phyloP scores from a whole-genome alignment of 2,329 filamentous ascomycete species.

The Colletotrichum sp. region DNA sequence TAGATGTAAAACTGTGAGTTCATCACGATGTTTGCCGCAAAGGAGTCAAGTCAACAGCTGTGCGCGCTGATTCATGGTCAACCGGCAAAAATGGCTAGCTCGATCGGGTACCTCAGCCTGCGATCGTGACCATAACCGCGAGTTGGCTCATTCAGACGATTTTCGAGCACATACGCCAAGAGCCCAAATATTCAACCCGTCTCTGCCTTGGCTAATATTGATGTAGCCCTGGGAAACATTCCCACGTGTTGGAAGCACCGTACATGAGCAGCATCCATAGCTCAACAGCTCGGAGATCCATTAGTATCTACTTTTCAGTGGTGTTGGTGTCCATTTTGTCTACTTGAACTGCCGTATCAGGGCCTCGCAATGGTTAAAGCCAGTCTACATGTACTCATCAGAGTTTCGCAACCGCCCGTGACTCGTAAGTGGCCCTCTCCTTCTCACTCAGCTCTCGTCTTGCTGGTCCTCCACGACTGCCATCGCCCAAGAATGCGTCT shows the following conservation, averaged over 20 bases:
- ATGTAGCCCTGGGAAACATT: neutral
- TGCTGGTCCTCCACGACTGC: slow-evolving; percentile 32
- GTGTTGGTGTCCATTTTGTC: neutral
- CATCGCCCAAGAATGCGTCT: slow-evolving; percentile 29
- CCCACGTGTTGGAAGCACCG: neutral
- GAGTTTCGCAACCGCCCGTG: neutral
- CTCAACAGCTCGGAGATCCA: neutral
- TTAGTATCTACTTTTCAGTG: neutral
- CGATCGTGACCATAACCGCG: neutral
- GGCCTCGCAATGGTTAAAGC: neutral
- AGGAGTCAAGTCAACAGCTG: neutral
- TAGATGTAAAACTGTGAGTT: neutral
- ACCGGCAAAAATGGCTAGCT: neutral
- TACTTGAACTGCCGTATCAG: neutral
- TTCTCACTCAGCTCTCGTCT: neutral
- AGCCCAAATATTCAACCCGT: accelerated
- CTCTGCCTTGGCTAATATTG: neutral
- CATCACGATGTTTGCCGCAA: neutral
- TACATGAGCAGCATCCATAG: too few species aligned
- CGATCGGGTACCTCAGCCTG: neutral
- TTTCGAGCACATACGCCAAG: neutral
- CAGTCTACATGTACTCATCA: neutral
- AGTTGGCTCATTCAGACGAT: neutral
- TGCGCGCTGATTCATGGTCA: neutral
- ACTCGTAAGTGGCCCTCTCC: neutral